A percentile compares a stretch with the other conserved stretches of the same genome.
phyloP scores from a whole-genome alignment of 2,329 filamentous ascomycete genomes.

The Bipolaris sorokiniana region DNA sequence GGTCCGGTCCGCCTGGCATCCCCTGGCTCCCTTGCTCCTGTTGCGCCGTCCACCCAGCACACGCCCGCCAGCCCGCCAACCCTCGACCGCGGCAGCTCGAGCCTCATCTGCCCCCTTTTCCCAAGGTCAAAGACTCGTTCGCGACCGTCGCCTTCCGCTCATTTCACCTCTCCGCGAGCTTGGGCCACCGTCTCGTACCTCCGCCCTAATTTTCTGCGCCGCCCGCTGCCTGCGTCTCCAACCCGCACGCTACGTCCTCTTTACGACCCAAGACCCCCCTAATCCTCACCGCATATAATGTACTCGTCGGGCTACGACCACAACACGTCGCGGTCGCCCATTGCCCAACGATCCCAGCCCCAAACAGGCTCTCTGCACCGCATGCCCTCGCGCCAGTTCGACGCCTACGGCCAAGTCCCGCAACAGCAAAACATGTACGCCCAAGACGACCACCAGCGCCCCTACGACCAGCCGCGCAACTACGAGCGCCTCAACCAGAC shows the following conservation, averaged over 20 bases:
- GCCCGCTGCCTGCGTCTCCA: conserved; percentile 18
- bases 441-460: conserved; percentile 67
- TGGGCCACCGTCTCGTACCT: conserved; percentile 21
- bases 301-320: conserved; percentile 46
- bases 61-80: conserved; percentile 23
- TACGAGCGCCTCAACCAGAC: conserved; percentile 65
- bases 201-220: conserved; percentile 34
- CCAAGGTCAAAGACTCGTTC: conserved; percentile 13
- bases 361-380: conserved; percentile 66
- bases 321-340: conserved; percentile 70
- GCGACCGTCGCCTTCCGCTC: conserved; percentile 20
- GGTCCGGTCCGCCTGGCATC: conserved; percentile 22
- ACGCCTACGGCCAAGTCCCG: conserved; percentile 71
- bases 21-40: conserved; percentile 21
- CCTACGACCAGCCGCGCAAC: conserved; percentile 59
- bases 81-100: conserved; percentile 29
- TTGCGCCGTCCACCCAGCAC: too few relatives aligned
- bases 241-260: conserved; percentile 14
- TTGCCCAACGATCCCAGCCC: conserved; percentile 70
- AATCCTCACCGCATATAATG: conserved; percentile 36
- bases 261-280: conserved; percentile 9
- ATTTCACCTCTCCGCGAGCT: conserved; percentile 26
- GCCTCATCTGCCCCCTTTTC: conserved; percentile 24
- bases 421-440: conserved; percentile 69
- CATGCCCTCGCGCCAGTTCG: conserved; percentile 78